These are phyloP conservation scores for Spathaspora sp. DNA, from an alignment of 805 yeast genomes.

Conservation along the genomic window DNA sequence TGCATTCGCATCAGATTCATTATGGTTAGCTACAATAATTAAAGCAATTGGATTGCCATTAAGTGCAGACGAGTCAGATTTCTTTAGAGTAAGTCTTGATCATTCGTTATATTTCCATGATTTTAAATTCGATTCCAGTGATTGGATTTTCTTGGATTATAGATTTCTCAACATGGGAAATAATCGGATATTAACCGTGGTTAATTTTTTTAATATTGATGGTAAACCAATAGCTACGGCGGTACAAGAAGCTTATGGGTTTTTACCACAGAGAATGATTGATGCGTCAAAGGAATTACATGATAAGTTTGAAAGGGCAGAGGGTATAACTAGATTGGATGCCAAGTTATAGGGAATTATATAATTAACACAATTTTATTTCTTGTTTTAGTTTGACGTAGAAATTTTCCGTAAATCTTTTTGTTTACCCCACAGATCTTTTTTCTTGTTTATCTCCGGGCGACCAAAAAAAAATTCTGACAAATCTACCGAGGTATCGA, in stretches of 20 bases:
- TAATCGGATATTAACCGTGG: slow-evolving; percentile 29
- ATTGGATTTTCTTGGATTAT: slow-evolving; percentile 34
- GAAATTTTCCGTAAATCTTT: too few species aligned
- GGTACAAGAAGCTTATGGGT: slow-evolving; percentile 30
- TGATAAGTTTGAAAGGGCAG: neutral
- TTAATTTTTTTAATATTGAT: slow-evolving; percentile 23
- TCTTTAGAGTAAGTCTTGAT: slow-evolving; percentile 37
- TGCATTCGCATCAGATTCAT: slow-evolving; percentile 26
- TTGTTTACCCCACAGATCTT: neutral
- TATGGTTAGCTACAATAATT: slow-evolving; percentile 25
- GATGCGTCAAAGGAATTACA: slow-evolving; percentile 4
- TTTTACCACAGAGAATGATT: slow-evolving; percentile 3
- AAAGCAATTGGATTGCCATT: slow-evolving; percentile 22
- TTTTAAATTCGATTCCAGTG: slow-evolving; percentile 29
- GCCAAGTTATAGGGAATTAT: neutral
- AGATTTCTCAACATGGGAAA: slow-evolving; percentile 28
- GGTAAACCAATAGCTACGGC: slow-evolving; percentile 27
- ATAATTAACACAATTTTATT: neutral
- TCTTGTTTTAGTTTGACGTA: neutral
- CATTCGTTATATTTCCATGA: slow-evolving; percentile 36
- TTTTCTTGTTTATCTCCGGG: neutral
- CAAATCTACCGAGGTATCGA: neutral
- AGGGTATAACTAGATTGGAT: neutral
- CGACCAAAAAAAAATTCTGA: neutral
- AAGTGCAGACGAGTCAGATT: slow-evolving; percentile 12